Base-by-base conservation (phyloP, 805 yeast genomes). In the Cyberlindnera galapagoensis region DNA sequence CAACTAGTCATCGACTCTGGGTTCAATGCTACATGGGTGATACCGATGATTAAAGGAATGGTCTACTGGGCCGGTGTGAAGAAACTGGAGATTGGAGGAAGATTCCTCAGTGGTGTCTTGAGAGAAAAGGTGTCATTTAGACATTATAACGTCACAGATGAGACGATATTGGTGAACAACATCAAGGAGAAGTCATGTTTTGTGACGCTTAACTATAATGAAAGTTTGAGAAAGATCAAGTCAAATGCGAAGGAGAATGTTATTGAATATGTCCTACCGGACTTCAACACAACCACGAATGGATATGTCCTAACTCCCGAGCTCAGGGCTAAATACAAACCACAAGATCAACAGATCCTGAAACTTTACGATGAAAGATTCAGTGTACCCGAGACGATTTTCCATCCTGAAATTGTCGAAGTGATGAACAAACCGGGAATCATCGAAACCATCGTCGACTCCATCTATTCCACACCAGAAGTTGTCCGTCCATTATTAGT, bases 61-160 rank as follows among this genome's bases (percentile, higher is more conserved):
- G 80, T 85, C 0, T 73, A 75, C 47, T 77, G 86, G 75, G 71
- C 74, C 21, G 96, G 87, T 0, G 76, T 86, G 3, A 71, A 74
- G 40, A 78, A 84, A 39, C 59, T 88, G 33, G 90, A 87, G 27
- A 73, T 94, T 28, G 98, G 92, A 1, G 99, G 99, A 0, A 70
- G 84, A 35, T 65, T 84, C 30, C 58, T 92, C 32, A 84, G 86
- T 33, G 95, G 96, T 4, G 73, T 80, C 30, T 57, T 94, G 32
- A 69, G 87, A 41, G 97, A 92, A 51, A 67, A 84, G 30, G 73
- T 90, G 9, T 85, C 96, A 3, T 92, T 82, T 51, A 67, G 97
- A 33, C 92, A 92, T 60, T 92, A 88, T 55, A 90, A 92, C 50
- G 87, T 92, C 44, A 77, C 85, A 52, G 96, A 92, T 39, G 99